Conservation (phyloP, 108 stramenopile genomes). For the Nitzschia palea region DNA sequence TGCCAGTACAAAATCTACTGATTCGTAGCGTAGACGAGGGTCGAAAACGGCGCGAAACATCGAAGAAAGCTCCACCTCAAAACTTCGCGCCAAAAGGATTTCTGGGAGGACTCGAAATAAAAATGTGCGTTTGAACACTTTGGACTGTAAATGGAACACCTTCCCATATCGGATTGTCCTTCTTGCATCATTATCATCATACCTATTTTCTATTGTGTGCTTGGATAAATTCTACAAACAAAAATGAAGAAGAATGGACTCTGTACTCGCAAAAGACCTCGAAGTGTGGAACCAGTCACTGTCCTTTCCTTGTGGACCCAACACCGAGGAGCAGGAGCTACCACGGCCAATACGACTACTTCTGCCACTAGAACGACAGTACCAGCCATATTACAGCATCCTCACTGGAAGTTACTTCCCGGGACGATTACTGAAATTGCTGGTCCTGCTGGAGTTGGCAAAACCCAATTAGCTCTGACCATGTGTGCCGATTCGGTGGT, state of each 20-base stretch:
- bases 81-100: conserved; percentile 4
- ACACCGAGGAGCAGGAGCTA: background rate
- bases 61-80: background rate
- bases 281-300: conserved; percentile 10
- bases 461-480: conserved; percentile 67
- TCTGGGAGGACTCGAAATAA: too few species aligned
- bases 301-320: background rate
- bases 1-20: too few species aligned
- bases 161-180: too few species aligned
- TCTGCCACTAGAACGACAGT: background rate
- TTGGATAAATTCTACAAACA: too few species aligned
- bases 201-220: too few species aligned
- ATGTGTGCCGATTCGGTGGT: conserved; percentile 36
- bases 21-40: too few species aligned
- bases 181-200: too few species aligned
- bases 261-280: conserved; percentile 7
- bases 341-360: background rate
- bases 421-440: conserved; percentile 58
- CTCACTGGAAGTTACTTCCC: conserved; percentile 6
- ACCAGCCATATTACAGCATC: conserved; percentile 5
- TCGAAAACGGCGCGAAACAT: background rate
- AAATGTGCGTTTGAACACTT: too few species aligned
- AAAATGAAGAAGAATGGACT: too few species aligned
- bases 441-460: conserved; percentile 73
- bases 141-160: too few species aligned